Conservation (phyloP, 176 grass and related monocot genomes). For the Juncus inflexus region DNA sequence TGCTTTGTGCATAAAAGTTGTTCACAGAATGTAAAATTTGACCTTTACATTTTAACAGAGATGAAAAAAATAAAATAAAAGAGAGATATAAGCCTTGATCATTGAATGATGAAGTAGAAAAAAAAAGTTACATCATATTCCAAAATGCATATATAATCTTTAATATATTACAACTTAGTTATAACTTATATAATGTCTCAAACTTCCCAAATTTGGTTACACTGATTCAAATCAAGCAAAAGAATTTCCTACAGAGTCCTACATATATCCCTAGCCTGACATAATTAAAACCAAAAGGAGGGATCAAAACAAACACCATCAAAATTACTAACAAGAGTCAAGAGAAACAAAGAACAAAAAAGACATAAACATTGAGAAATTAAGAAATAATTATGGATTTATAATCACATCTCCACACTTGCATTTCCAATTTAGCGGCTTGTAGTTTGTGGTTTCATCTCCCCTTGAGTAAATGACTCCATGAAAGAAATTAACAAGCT, state of each 20-base stretch:
- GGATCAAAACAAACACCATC: conserved; percentile 13
- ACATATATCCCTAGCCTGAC: conserved; percentile 16
- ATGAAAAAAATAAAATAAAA: too few relatives aligned
- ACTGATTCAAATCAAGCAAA: conserved; percentile 1
- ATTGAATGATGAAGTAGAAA: background rate
- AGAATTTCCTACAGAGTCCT: background rate
- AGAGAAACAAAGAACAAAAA: background rate
- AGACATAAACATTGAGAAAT: conserved; percentile 10
- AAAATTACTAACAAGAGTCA: conserved; percentile 18
- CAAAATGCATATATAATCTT: background rate
- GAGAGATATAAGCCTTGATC: too few relatives aligned
- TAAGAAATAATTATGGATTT: conserved; percentile 51
- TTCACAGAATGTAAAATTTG: too few relatives aligned
- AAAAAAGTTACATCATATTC: background rate
- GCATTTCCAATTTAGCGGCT: conserved; percentile 92
- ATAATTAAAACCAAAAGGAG: conserved; percentile 24
- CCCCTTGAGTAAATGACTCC: conserved; percentile 35
- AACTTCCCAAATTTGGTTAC: conserved; percentile 8
- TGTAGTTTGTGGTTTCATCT: conserved; percentile 68
- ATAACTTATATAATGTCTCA: too few relatives aligned
- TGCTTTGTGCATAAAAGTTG: too few relatives aligned
- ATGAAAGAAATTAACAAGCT: conserved; percentile 1
- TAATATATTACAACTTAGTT: too few relatives aligned
- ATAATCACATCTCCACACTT: conserved; percentile 68
- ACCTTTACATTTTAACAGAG: too few relatives aligned